A percentile compares a stretch with the other conserved stretches of the same genome.
phyloP scores from a whole-genome alignment of 148 eudicot species.

The Beta vulgaris region DNA sequence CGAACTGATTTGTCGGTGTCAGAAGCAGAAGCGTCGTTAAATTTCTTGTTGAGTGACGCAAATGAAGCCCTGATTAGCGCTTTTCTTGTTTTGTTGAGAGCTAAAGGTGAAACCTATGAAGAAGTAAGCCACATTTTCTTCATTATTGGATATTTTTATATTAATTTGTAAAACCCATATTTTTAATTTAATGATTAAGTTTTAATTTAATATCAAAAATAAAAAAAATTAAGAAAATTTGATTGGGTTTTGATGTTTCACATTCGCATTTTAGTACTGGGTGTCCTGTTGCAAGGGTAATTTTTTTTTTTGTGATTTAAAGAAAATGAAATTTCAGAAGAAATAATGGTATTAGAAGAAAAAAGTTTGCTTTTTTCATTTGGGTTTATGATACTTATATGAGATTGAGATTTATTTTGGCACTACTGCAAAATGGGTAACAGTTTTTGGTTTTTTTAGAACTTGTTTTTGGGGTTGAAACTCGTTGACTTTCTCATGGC shows the following conservation, averaged over 20 bases:
- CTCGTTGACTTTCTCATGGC: too few species aligned
- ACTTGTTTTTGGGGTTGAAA: too few species aligned
- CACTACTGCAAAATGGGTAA: too few species aligned
- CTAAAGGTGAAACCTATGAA: conserved; percentile 97
- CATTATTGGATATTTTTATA: background rate
- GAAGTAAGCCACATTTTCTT: conserved; percentile 42
- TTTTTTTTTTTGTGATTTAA: too few species aligned
- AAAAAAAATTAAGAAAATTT: too few species aligned
- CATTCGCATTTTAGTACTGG: too few species aligned
- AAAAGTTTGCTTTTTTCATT: background rate
- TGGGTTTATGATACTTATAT: background rate
- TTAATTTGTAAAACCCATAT: background rate
- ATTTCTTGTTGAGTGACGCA: conserved; percentile 67
- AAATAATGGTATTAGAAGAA: too few species aligned
- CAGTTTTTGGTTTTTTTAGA: background rate
- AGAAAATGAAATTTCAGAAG: too few species aligned
- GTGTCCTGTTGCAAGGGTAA: too few species aligned
- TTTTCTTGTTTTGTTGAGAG: conserved; percentile 87
- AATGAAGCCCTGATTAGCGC: conserved; percentile 87
- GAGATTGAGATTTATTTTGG: background rate
- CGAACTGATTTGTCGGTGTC: conserved; percentile 60
- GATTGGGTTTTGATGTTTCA: too few species aligned
- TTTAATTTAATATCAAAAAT: too few species aligned
- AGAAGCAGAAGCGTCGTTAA: conserved; percentile 73
- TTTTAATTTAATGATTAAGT: too few species aligned